These are phyloP conservation scores for Fonsecaea pedrosoi DNA, from an alignment of 2,329 filamentous ascomycete species.

Conservation along the genomic window DNA sequence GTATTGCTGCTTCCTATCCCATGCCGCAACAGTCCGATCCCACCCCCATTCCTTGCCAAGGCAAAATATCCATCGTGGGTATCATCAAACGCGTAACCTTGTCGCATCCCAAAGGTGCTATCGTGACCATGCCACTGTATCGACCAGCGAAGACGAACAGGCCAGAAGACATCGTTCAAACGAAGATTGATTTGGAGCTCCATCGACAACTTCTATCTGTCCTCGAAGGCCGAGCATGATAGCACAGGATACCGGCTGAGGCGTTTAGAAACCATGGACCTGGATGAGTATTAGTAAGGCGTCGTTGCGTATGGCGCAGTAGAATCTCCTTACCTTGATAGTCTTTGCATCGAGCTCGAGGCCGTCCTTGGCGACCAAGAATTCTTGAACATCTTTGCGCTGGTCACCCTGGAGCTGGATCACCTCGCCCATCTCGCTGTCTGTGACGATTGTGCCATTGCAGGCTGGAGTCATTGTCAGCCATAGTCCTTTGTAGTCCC, in stretches of 20 bases:
- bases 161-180: slow-evolving; percentile 36
- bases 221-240: slow-evolving; percentile 52
- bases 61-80: slow-evolving; percentile 37
- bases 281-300: slow-evolving; percentile 31
- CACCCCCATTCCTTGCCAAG: slow-evolving; percentile 28
- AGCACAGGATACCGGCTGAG: slow-evolving; percentile 51
- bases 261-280: slow-evolving; percentile 61
- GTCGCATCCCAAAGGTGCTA: slow-evolving; percentile 38
- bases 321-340: slow-evolving; percentile 74
- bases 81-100: slow-evolving; percentile 39
- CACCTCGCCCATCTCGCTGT: slow-evolving; percentile 97
- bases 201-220: slow-evolving; percentile 45
- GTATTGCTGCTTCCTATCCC: slow-evolving; percentile 13
- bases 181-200: slow-evolving; percentile 19
- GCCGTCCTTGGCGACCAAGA: slow-evolving; percentile 92
- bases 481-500: slow-evolving; percentile 66
- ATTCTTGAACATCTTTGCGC: slow-evolving; percentile 98
- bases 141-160: slow-evolving; percentile 31
- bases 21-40: slow-evolving; percentile 6
- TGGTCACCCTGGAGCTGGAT: slow-evolving; percentile 99
- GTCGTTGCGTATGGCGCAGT: neutral
- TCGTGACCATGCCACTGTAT: slow-evolving; percentile 35
- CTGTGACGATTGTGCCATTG: slow-evolving; percentile 99
- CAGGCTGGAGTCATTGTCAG: slow-evolving; percentile 99
- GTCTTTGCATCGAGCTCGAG: slow-evolving; percentile 93